phyloP scores from a whole-genome alignment of 148 eudicot genomes.

The Cornus kousa region DNA sequence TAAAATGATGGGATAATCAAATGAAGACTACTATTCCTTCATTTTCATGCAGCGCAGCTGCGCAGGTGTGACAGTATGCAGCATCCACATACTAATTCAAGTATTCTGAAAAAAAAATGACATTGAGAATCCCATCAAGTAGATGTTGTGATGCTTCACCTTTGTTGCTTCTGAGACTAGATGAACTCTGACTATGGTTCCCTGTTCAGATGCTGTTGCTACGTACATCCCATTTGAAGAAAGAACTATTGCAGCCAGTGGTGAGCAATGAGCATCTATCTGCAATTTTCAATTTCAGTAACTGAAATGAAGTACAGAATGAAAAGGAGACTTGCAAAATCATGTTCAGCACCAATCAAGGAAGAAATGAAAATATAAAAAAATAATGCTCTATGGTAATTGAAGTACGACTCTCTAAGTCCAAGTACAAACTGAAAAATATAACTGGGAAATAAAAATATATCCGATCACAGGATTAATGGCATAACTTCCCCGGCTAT shows the following conservation, averaged over 20 bases:
- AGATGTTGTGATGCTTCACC: conserved; percentile 36
- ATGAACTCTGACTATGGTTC: conserved; percentile 89
- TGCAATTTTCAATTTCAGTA: conserved; percentile 27
- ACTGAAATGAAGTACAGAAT: conserved; percentile 4
- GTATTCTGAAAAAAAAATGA: no score
- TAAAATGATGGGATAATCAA: conserved; percentile 4
- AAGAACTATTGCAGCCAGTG: conserved; percentile 73
- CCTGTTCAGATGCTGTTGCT: conserved; percentile 96
- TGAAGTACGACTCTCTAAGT: background rate
- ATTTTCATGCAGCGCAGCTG: conserved; percentile 3
- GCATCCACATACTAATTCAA: conserved; percentile 5
- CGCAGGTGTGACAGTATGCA: conserved; percentile 1
- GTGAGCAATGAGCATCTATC: conserved; percentile 94
- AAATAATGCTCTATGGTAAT: background rate
- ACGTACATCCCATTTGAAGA: conserved; percentile 81
- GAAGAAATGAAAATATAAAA: background rate
- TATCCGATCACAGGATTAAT: background rate
- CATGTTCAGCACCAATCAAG: background rate
- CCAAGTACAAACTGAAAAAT: background rate
- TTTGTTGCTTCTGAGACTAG: conserved; percentile 75
- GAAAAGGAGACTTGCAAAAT: background rate
- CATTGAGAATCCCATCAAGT: background rate
- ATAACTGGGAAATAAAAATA: background rate
- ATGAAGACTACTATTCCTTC: background rate
- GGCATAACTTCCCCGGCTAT: no score